Percentiles rank a stretch among this genome's conserved stretches.
Evolutionary conservation across 2,329 filamentous ascomycete species (phyloP).

Genomic region (Aspergillus ustus): DNA sequence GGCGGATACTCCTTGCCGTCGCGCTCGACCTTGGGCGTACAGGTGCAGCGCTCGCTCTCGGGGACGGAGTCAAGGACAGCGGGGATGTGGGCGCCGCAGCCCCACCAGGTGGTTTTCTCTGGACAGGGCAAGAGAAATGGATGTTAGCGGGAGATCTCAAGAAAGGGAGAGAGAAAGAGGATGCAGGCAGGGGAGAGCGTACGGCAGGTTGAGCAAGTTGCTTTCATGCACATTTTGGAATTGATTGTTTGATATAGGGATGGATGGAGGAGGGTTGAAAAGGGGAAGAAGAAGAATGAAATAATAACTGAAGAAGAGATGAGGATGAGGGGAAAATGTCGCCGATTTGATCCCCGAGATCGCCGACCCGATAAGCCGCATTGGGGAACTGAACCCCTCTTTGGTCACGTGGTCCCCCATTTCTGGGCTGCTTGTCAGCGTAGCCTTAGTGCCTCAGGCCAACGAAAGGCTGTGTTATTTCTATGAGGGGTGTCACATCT

Average conservation of each 20-base stretch:
- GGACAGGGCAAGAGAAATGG: not conserved
- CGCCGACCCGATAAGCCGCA: too few relatives aligned
- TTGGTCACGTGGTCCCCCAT: too few relatives aligned
- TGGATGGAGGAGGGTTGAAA: not conserved
- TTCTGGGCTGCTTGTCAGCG: too few relatives aligned
- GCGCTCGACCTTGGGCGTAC: slow-evolving; percentile 65
- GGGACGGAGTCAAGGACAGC: slow-evolving; percentile 66
- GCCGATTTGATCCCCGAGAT: too few relatives aligned
- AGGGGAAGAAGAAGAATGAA: not conserved
- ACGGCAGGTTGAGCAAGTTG: slow-evolving; percentile 67
- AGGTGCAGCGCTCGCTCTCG: slow-evolving; percentile 65
- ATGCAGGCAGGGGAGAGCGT: slow-evolving; percentile 37
- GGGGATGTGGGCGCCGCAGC: slow-evolving; percentile 66
- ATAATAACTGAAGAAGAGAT: not conserved
- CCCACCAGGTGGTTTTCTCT: slow-evolving; percentile 68
- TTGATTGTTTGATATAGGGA: not conserved
- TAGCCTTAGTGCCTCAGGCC: too few relatives aligned
- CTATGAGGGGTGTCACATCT: too few relatives aligned
- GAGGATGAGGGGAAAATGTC: not conserved
- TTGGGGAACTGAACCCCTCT: too few relatives aligned
- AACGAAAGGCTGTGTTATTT: too few relatives aligned
- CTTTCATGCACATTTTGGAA: slow-evolving; percentile 66
- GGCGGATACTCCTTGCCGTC: slow-evolving; percentile 69
- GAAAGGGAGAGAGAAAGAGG: not conserved
- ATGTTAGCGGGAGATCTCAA: slow-evolving; percentile 13